Evolutionary conservation across 2,329 filamentous ascomycete genomes (phyloP), one percentile per base, ranked within the genome.

Genomic region (Gyromitra esculenta): DNA sequence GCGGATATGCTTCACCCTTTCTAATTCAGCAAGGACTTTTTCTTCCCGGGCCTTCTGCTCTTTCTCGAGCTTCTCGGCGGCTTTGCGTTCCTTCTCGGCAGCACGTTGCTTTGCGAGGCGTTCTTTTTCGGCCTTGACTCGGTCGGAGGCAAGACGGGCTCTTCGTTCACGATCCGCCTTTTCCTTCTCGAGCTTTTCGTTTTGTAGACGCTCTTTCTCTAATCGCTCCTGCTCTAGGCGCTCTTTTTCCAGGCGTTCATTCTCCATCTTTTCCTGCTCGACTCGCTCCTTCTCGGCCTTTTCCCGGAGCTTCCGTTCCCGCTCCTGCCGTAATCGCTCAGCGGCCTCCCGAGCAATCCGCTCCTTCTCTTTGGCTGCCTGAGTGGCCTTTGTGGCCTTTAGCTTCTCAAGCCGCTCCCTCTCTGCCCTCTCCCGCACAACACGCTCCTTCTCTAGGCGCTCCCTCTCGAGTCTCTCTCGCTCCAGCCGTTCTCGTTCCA

Each of bases 81-180:
- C 95, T 81, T 91, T 91, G 79, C 88, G 88, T 87, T 98, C 97
- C 87, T 96, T 96, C 82, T 95, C 93, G 1, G 87, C 86, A 82
- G 97, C 94, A 70, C 96, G 89, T 86, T 87, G 83, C 87, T 64
- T 85, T 50, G 86, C 85, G 73, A 86, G 84, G 63, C 86, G 87
- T 77, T 87, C 88, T 79, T 88, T 87, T 81, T 78, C 73, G 13
- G 54, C 68, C 25, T 60, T 65, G 21, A 78, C 72, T 35, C 78
- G 54, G n/a, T 79, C 76, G n/a, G 71, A 71, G 25, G 77, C 77
- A 25, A 76, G 67, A 9, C 72, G 73, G 21, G 70, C 77, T 57
- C 71, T 68, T 35, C 76, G 68, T 60, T 80, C 78, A 68, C 75
- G 74, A 31, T 78, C 78, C 11, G 65, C 62, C 43, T 66, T 67